phyloP scores from a whole-genome alignment of 371 early-diverging fungal species.

The Choanephora cucurbitarum region DNA sequence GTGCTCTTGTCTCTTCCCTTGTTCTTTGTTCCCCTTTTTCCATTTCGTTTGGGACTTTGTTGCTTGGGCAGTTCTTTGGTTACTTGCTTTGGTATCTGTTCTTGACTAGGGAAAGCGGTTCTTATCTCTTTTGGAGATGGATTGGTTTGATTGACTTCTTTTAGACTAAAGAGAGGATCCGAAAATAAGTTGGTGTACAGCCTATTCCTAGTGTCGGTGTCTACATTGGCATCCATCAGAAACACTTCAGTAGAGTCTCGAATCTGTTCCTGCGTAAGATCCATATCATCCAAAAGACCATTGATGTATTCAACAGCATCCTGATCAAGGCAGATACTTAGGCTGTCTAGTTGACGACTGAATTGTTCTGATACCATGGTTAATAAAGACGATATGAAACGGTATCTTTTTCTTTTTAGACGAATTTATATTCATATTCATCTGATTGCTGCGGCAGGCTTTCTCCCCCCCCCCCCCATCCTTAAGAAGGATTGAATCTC shows the following conservation, averaged over 20 bases:
- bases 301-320: conserved; percentile 52
- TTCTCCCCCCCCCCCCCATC: too few relatives aligned
- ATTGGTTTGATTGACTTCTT: not conserved
- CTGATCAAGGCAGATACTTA: conserved; percentile 42
- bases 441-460: too few relatives aligned
- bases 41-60: conserved; percentile 5
- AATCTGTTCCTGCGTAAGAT: conserved; percentile 38
- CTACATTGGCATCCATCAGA: conserved; percentile 62
- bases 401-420: too few relatives aligned
- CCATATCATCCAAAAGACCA: conserved; percentile 44
- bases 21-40: conserved; percentile 7
- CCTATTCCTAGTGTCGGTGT: conserved; percentile 40
- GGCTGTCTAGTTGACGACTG: conserved; percentile 11
- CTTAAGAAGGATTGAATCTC: too few relatives aligned
- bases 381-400: not conserved
- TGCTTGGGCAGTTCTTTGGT: too few relatives aligned
- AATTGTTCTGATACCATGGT: conserved; percentile 21
- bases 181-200: conserved; percentile 40
- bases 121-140: not conserved
- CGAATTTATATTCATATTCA: too few relatives aligned
- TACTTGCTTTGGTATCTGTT: too few relatives aligned
- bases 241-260: conserved; percentile 70
- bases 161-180: not conserved
- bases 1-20: conserved; percentile 12
- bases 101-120: too few relatives aligned